Evolutionary conservation across 2,329 filamentous ascomycete species (phyloP), one percentile per base, ranked within the genome.

Genomic region (Podosphaera xanthii): DNA sequence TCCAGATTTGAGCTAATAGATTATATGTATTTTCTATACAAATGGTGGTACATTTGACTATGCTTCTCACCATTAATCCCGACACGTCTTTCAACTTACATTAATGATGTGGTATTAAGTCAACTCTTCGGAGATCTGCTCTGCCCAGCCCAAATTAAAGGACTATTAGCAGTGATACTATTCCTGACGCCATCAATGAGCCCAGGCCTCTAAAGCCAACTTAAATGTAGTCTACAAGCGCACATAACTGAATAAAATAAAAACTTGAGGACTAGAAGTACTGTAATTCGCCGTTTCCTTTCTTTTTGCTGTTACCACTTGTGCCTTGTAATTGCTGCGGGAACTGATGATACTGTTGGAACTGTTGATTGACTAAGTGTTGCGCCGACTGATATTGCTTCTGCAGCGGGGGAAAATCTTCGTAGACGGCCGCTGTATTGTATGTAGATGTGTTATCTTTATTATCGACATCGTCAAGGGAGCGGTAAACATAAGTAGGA

Each of bases 391-490:
- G 67, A 59, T 68, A 66, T 22, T 66, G 64, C 36, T 69, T 69
- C 33, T 69, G 68, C 9, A 69, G 58, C 1, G 67, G 67, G 2
- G 68, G 68, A 58, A 69, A 69, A 56, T 70, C 68, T 55, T 70
- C 69, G 58, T 70, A 69, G 1, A 67, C 62, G 12, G 69, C 66
- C 7, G 64, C 65, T 12, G 64, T 64, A 42, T 67, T 66, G 61
- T 69, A 69, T 5, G 59, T 59, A 46, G 66, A 61, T 3, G 70
- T 72, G 8, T 74, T 72, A 61, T 72, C 72, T 50, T 76, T 72
- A 52, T 76, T 74, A 55, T 72, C 67, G 35, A 82, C 74, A 64
- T 87, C 84, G 67, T 87, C 84, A 1, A 87, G 74, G 1, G 82
- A 86, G 60, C 77, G 76, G 68, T 87, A 87, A 52, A 74, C 72